These are phyloP conservation scores for Pharnaceum exiguum DNA, from an alignment of 148 eudicot genomes.

Conservation along the genomic window DNA sequence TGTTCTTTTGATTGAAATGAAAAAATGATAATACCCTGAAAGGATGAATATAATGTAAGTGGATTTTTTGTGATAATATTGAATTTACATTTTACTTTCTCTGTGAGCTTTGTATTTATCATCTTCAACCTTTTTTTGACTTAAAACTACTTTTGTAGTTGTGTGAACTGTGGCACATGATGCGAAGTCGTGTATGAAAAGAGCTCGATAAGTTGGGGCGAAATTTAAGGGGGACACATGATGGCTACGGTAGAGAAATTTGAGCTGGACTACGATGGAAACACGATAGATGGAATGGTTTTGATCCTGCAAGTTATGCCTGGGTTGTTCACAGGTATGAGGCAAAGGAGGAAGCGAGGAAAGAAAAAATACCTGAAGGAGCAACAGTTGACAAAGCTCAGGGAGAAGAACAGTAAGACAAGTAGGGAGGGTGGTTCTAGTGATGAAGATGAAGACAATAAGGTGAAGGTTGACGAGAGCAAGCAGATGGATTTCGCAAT, in stretches of 20 bases:
- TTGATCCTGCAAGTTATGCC: conserved; percentile 86
- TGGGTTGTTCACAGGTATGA: conserved; percentile 76
- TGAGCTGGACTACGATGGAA: conserved; percentile 95
- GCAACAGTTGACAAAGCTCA: conserved; percentile 75
- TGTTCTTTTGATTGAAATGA: too few relatives aligned
- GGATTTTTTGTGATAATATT: too few relatives aligned
- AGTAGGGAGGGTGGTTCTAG: conserved; percentile 49
- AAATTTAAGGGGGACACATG: conserved; percentile 67
- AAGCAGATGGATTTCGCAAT: conserved; percentile 96
- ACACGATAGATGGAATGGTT: conserved; percentile 93
- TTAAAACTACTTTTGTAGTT: conserved; percentile 26
- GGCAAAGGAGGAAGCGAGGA: conserved; percentile 90
- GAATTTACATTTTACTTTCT: background rate
- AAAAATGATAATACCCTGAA: too few relatives aligned
- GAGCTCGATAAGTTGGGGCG: conserved; percentile 90
- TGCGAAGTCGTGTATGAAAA: conserved; percentile 70
- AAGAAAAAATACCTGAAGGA: conserved; percentile 74
- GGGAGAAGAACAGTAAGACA: conserved; percentile 68
- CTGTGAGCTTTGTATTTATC: background rate
- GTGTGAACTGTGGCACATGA: conserved; percentile 92
- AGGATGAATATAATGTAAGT: too few relatives aligned
- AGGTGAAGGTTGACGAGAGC: conserved; percentile 97
- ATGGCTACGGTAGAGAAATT: conserved; percentile 75
- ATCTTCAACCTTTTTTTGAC: background rate
- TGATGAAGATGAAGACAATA: conserved; percentile 75